A percentile compares a stretch with the other conserved stretches of the same genome.
phyloP scores from a whole-genome alignment of 495 filamentous ascomycete species.

The Choiromyces venosus region DNA sequence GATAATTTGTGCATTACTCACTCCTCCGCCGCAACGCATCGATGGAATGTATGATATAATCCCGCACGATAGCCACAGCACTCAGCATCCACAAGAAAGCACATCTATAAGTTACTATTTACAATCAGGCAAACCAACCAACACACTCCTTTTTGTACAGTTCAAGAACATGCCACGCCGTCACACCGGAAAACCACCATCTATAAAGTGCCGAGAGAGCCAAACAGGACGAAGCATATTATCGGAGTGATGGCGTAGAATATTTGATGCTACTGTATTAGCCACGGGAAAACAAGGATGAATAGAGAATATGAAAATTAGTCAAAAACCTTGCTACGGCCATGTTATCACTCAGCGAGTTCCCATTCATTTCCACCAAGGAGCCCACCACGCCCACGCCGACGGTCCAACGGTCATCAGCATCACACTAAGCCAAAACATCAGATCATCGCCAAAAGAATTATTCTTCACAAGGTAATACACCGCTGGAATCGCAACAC shows the following conservation, averaged over 20 bases:
- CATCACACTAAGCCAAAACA: conserved; percentile 74
- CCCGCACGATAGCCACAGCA: too few species aligned
- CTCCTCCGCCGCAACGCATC: too few species aligned
- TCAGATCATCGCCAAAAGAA: conserved; percentile 57
- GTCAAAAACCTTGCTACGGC: conserved; percentile 65
- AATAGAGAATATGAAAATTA: conserved; percentile 42
- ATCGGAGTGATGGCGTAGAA: conserved; percentile 52
- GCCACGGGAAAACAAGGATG: background rate
- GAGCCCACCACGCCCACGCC: conserved; percentile 63
- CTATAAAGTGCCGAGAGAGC: too few species aligned
- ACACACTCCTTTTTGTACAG: too few species aligned
- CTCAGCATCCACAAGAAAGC: too few species aligned
- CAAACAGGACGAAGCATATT: too few species aligned
- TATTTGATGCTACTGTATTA: conserved; percentile 14
- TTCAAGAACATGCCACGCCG: too few species aligned
- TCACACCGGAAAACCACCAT: too few species aligned
- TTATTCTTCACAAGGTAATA: conserved; percentile 58
- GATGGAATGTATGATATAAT: too few species aligned
- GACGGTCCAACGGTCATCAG: conserved; percentile 69
- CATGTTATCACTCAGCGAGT: conserved; percentile 57
- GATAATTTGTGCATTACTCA: too few species aligned
- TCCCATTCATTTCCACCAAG: conserved; percentile 60
- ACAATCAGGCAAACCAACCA: too few species aligned
- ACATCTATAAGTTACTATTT: too few species aligned
- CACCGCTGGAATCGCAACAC: conserved; percentile 54